These are phyloP conservation scores for Centella asiatica DNA, from an alignment of 129 eudicot genomes.

Conservation along the genomic window DNA sequence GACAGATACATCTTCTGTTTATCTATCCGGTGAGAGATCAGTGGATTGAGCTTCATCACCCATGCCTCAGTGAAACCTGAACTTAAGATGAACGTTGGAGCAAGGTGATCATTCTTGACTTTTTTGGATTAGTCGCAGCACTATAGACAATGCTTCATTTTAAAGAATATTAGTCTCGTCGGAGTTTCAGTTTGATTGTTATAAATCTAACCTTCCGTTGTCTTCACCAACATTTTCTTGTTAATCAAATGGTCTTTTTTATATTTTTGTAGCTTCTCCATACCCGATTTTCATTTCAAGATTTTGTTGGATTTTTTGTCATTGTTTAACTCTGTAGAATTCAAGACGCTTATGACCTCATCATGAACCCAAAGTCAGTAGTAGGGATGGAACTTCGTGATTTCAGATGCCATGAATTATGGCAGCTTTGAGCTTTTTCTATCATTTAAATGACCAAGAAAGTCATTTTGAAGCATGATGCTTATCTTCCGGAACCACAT, in stretches of 20 bases:
- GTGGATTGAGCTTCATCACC: constrained; percentile 3
- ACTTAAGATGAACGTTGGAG: not conserved
- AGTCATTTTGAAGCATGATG: not conserved
- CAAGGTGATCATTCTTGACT: constrained; percentile 8
- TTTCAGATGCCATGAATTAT: too few relatives aligned
- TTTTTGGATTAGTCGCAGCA: too few relatives aligned
- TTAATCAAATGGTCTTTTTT: not conserved
- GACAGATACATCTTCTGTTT: constrained; percentile 9
- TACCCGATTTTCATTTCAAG: not conserved
- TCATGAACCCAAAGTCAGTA: not conserved
- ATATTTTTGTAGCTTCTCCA: not conserved
- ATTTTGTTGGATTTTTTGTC: too few relatives aligned
- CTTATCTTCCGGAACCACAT: not conserved
- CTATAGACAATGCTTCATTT: too few relatives aligned
- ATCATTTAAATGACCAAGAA: too few relatives aligned
- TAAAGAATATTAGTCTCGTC: not conserved
- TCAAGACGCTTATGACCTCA: not conserved
- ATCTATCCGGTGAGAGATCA: constrained; percentile 7
- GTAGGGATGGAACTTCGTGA: not conserved
- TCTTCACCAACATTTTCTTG: not conserved
- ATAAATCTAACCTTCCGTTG: too few relatives aligned
- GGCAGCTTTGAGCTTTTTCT: not conserved
- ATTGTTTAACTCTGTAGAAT: not conserved
- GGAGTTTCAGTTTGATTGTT: not conserved
- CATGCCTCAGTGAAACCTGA: not conserved